Base-by-base conservation (phyloP, 345 rosid genomes). In the Psidium guajava region DNA sequence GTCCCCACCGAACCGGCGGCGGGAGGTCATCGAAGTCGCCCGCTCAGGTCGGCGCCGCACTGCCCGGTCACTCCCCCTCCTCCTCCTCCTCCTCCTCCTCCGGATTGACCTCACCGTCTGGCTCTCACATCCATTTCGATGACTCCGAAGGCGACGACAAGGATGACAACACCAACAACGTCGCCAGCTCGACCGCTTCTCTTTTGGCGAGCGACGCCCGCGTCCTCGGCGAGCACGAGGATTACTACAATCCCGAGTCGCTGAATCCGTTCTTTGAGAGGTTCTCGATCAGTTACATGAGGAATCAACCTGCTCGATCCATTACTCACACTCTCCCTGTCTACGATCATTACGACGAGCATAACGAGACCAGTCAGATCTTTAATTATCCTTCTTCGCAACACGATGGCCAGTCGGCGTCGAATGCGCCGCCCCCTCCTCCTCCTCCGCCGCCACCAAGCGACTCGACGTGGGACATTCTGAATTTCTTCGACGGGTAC, bases 391-490 rank as follows among this genome's bases (percentile, higher is more conserved):
- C 13, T 36, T 69, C 47, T 69, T 69, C 77, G 6, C 77, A 69
- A 18, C 47, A 69, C 77, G 77, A 69, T 69, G 77, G 77, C 77
- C 81, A 44, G 24, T 58, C 22, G 85, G 81, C 21, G 64, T 47
- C 52, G 11, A 28, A 58, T 9, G 44, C 85, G 54, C 89, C 73
- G 83, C 86, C 91, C 9, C 92, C 95, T 18, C 90, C 95, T 18
- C 90, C 97, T 2, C 95, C 93, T 0, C 94, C 96, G 18, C 86
- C 93, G 11, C 85, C 89, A 20, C 90, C 92, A 6, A 86, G 84
- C 44, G 89, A 87, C 82, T 90, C 92, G 83, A 83, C 88, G 8
- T 95, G 98, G 98, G 96, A 93, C 87, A 92, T 93, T 75, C 85
- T 95, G 56, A 93, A 93, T 84, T 90, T 95, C 86, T 93, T 93